Conservation (phyloP, 495 filamentous ascomycete species). For the Penicillium dipodomyicola region DNA sequence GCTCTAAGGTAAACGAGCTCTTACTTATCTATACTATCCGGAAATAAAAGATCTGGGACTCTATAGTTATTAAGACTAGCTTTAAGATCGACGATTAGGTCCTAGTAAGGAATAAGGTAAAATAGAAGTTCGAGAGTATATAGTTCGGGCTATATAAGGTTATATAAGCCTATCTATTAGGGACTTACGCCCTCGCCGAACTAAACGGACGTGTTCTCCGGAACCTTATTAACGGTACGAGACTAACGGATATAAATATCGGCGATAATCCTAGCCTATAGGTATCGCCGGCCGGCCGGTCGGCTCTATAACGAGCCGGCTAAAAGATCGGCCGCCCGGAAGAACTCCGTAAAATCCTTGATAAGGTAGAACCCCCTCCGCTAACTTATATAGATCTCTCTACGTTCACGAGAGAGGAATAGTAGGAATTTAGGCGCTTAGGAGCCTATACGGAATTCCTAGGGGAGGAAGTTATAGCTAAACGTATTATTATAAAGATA, state of each 20-base stretch:
- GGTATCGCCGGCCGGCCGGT: background rate
- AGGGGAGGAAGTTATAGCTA: background rate
- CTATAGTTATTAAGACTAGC: background rate
- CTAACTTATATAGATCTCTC: background rate
- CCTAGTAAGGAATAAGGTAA: background rate
- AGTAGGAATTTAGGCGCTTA: background rate
- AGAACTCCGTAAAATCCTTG: background rate
- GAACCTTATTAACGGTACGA: background rate
- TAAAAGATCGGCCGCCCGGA: background rate
- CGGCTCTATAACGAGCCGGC: accelerated
- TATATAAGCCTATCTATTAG: background rate
- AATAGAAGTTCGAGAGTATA: background rate
- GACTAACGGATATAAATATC: background rate
- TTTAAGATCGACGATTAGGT: background rate
- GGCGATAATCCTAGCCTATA: too few species aligned
- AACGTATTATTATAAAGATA: background rate
- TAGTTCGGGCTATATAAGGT: background rate
- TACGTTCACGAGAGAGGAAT: background rate
- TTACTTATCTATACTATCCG: background rate
- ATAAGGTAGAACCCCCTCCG: background rate
- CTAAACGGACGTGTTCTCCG: background rate
- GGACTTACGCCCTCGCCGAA: background rate
- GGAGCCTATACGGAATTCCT: background rate
- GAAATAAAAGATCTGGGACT: background rate
- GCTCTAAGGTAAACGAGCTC: too few species aligned